Percentiles rank a stretch among this genome's conserved stretches.
These are phyloP conservation scores for Solanum acaule DNA, from an alignment of 257 asterid genomes.

Conservation along the genomic window DNA sequence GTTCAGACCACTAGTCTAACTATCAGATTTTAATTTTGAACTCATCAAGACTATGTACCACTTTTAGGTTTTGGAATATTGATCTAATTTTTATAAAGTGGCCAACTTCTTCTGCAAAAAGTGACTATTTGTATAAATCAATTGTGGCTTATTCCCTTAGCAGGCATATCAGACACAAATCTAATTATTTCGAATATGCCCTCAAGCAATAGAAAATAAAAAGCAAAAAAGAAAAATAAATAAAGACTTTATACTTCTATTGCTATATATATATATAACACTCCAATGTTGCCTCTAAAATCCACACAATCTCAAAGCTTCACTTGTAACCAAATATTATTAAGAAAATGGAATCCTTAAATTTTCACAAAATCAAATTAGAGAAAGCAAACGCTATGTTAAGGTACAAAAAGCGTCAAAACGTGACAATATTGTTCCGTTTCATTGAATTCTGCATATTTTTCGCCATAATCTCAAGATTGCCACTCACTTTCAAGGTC, in stretches of 20 bases:
- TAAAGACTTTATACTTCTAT: background rate
- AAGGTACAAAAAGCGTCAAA: slow-evolving; percentile 5
- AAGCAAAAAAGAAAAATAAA: background rate
- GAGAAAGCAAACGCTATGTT: slow-evolving; percentile 27
- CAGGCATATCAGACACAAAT: background rate
- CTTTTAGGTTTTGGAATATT: background rate
- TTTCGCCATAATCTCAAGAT: slow-evolving; percentile 18
- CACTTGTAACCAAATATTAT: background rate
- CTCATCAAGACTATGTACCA: background rate
- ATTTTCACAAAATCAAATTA: slow-evolving; percentile 14
- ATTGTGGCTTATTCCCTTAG: background rate
- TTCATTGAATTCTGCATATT: slow-evolving; percentile 20
- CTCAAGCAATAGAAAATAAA: background rate
- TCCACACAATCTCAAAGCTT: background rate
- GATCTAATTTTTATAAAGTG: background rate
- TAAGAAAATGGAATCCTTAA: slow-evolving; percentile 17
- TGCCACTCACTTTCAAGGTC: slow-evolving; percentile 17
- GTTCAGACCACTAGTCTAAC: background rate
- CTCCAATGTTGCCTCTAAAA: background rate
- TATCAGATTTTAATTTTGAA: background rate
- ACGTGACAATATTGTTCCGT: slow-evolving; percentile 21
- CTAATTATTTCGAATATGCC: background rate
- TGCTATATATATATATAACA: background rate
- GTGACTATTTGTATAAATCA: background rate
- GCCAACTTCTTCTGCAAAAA: background rate